A percentile compares a stretch with the other conserved stretches of the same genome.
Evolutionary conservation across 352 stramenopile genomes (phyloP).

Genomic region (Elongisporangium undulatum): DNA sequence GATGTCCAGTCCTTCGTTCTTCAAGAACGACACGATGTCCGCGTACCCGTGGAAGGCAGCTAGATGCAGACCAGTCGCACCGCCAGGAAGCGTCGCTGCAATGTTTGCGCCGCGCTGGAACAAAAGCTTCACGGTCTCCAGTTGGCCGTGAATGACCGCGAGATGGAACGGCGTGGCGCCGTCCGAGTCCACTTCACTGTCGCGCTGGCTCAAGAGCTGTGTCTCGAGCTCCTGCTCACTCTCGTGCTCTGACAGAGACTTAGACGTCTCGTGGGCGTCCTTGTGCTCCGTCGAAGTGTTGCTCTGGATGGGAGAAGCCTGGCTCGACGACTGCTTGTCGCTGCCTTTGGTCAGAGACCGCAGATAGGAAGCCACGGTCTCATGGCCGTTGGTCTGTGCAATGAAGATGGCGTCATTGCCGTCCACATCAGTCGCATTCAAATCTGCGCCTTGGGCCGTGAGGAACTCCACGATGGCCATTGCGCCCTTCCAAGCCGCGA

Average conservation of each 20-base stretch:
- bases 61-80: constrained; percentile 43
- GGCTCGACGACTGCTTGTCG: constrained; percentile 8
- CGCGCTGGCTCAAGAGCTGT: neutral
- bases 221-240: neutral
- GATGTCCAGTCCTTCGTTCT: constrained; percentile 32
- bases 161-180: constrained; percentile 53
- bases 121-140: constrained; percentile 50
- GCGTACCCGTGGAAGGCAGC: constrained; percentile 39
- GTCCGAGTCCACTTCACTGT: constrained; percentile 17
- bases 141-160: constrained; percentile 51
- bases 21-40: constrained; percentile 34
- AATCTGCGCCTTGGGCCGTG: constrained; percentile 25
- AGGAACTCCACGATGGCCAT: constrained; percentile 34
- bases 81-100: constrained; percentile 33
- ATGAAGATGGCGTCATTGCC: constrained; percentile 47
- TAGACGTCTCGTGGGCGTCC: neutral
- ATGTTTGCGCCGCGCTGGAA: constrained; percentile 36
- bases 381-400: constrained; percentile 41
- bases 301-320: constrained; percentile 2
- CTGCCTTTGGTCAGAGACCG: constrained; percentile 18
- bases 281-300: neutral
- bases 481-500: constrained; percentile 38
- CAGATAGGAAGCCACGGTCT: constrained; percentile 37
- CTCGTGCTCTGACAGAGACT: neutral
- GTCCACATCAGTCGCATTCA: constrained; percentile 38